Base-by-base conservation (phyloP, 2,329 filamentous ascomycete genomes). In the Arthrinium puccinioides region DNA sequence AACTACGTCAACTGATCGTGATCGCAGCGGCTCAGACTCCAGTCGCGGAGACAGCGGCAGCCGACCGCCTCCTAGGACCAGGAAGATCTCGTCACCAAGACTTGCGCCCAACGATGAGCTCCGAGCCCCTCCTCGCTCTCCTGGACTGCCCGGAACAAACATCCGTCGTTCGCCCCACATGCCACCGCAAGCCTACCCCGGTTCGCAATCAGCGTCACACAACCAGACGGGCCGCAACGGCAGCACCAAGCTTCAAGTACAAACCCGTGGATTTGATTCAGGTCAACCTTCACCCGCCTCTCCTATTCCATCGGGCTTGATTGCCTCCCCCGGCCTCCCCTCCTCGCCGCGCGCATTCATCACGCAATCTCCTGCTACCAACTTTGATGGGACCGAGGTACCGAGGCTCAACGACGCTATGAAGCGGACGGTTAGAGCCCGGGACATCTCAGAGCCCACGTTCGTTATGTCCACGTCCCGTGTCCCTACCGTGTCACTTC, bases 1-100 rank as follows among this genome's bases (percentile, higher is more conserved):
- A 2, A 39, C 43, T 5, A 52, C 52, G 6, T 49, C 54, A 21
- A 39, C 41, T 0, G 71, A 74, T 29, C 63, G 72, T 9, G 66
- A 76, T 29, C 61, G 73, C 28, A 77, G 73, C 44, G 71, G 72
- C 21, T 77, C 74, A 0, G 72, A 77, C 16, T 62, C 71, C 4
- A 75, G 72, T 52, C 62, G 62, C 20, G 60, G 59, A 9, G 55
- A 59, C 32, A 58, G 61, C 16, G 57, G 56, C 21, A 63, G 58
- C 40, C 61, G 64, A n/a, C 63, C 62, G 8, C 52, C 57, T 3
- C 14, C 23, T 27, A 59, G 62, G 19, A 49, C 62, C 9, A 60
- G 62, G 28, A 67, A 67, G 13, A 59, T 56, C 27, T 59, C 58
- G 1, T 43, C 52, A 1, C 51, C 57, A 4, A 55, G 60, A 39